phyloP scores from a whole-genome alignment of 352 stramenopile genomes.

The Saprolegnia diclina region DNA sequence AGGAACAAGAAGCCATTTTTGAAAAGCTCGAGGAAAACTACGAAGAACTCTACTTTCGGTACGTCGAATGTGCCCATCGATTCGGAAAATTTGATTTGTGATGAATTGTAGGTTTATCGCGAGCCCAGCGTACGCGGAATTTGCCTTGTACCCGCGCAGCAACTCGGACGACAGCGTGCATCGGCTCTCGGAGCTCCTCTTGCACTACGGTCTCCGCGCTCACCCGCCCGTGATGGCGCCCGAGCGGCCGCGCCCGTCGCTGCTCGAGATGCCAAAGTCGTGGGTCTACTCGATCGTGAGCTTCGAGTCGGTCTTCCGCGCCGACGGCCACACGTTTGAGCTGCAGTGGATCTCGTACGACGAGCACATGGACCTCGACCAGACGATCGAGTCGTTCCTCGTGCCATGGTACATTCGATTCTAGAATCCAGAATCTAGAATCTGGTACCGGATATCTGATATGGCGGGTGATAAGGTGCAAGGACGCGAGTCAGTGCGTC shows the following conservation, averaged over 20 bases:
- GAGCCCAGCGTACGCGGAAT: slow-evolving; percentile 77
- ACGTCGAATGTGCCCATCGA: too few species aligned
- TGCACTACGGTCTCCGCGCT: slow-evolving; percentile 77
- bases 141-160: slow-evolving; percentile 70
- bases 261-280: slow-evolving; percentile 57
- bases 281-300: slow-evolving; percentile 55
- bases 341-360: slow-evolving; percentile 31
- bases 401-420: slow-evolving; percentile 47
- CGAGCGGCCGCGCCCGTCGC: slow-evolving; percentile 48
- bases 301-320: slow-evolving; percentile 2
- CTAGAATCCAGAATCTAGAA: too few species aligned
- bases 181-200: slow-evolving; percentile 55
- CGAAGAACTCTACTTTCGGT: slow-evolving; percentile 73
- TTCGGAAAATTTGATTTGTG: too few species aligned
- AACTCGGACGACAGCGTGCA: slow-evolving; percentile 72
- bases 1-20: slow-evolving; percentile 77
- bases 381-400: slow-evolving; percentile 67
- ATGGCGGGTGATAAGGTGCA: slow-evolving; percentile 24
- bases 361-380: slow-evolving; percentile 47
- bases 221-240: slow-evolving; percentile 40
- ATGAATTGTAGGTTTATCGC: slow-evolving; percentile 53
- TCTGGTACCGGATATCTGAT: slow-evolving; percentile 28
- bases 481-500: background rate
- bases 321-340: background rate
- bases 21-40: slow-evolving; percentile 83